Base-by-base conservation (phyloP, 176 grass and related monocot species). In the Cenchrus fungigraminus region DNA sequence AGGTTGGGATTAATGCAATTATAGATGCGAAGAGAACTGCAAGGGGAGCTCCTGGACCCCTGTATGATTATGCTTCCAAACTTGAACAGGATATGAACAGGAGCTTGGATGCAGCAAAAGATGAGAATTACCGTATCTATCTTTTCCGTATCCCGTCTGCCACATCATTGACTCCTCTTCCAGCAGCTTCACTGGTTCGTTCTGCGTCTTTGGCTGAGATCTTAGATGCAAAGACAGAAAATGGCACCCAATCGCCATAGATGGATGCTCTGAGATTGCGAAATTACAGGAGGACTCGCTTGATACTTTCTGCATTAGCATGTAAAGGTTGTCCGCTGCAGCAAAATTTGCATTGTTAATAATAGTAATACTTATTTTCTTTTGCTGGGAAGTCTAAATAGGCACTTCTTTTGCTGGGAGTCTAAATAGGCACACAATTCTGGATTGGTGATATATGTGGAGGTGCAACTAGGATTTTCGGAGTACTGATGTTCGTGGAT, bases 41-140 rank as follows among this genome's bases (percentile, higher is more conserved):
- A 28, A 90, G 79, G 77, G 90, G 81, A 83, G 87, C 88, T 61
- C 77, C 90, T 53, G 77, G 63, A 29, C 11, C 81, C 50, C 80
- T 94, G 65, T 82, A 91, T 53, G 92, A 89, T 45, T 83, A 64
- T 75, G 92, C 65, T 59, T 87, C 81, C 59, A 87, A 61, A 58
- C 76, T 91, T 64, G 87, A 91, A 20, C 78, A 76, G 40, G 85
- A 89, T n/a, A 85, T 94, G 81, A 89, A 82, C 60, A 62, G 59
- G 55, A 89, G 40, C 37, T 46, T 91, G 83, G 89, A 94, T 72
- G 91, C 68, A 57, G 84, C 89, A 17, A 42, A 79, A 73, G 86
- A 74, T 12, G 92, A 94, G 84, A 94, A 94, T 31, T 82, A 85
- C 37, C 89, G 92, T 19, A 16, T 85, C 73, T 84, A 91, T 64